phyloP scores from a whole-genome alignment of 768 basidiomycete genomes.

The Termitomyces sp. region DNA sequence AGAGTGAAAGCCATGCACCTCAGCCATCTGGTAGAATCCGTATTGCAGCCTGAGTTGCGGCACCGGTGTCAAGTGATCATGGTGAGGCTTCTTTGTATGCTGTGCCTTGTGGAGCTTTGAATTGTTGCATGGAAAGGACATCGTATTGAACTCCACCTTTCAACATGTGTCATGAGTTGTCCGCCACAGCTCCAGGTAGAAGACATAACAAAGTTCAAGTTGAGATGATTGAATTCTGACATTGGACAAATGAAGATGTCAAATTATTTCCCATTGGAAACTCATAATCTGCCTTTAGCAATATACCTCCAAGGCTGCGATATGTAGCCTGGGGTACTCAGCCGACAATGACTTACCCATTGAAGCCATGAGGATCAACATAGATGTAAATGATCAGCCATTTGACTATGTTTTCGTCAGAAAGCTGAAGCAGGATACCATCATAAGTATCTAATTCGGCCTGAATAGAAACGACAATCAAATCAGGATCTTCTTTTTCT shows the following conservation, averaged over 20 bases:
- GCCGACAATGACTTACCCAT: too few species aligned
- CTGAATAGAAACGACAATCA: too few species aligned
- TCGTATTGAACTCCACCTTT: not conserved
- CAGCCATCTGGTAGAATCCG: not conserved
- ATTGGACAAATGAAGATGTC: not conserved
- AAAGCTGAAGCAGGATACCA: too few species aligned
- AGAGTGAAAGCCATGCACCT: not conserved
- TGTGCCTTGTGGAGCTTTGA: not conserved
- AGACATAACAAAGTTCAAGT: not conserved
- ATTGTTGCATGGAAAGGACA: not conserved
- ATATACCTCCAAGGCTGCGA: not conserved
- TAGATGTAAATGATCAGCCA: too few species aligned
- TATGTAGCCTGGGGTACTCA: not conserved
- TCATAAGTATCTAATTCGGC: too few species aligned
- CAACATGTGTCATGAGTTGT: too few species aligned
- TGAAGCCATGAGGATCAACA: too few species aligned
- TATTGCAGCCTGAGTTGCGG: slow-evolving; percentile 6
- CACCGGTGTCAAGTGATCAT: slow-evolving; percentile 3
- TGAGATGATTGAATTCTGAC: not conserved
- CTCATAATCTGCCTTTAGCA: not conserved
- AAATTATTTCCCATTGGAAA: not conserved
- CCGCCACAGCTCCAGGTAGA: not conserved
- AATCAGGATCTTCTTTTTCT: slow-evolving; percentile 75
- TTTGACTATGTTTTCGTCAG: too few species aligned
- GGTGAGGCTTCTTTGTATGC: not conserved